These are phyloP conservation scores for Mortierella sp. DNA, from an alignment of 371 early-diverging fungal species.

Conservation along the genomic window DNA sequence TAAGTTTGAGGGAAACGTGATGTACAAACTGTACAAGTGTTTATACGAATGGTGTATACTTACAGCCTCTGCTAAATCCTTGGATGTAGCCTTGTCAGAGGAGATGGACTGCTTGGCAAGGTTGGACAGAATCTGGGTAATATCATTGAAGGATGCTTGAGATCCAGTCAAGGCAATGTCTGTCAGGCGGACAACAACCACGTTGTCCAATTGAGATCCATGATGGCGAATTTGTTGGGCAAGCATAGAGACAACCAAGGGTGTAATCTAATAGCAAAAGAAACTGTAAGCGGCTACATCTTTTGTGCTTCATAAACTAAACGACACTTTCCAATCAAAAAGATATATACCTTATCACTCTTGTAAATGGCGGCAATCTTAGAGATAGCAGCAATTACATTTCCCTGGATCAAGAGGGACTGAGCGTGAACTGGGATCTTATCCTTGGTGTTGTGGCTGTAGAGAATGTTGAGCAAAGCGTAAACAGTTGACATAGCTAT, in stretches of 20 bases:
- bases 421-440: slow-evolving; percentile 58
- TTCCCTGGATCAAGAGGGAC: slow-evolving; percentile 67
- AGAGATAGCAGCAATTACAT: slow-evolving; percentile 71
- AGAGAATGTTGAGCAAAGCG: slow-evolving; percentile 64
- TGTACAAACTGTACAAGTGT: no score
- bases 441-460: slow-evolving; percentile 54
- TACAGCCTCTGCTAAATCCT: slow-evolving; percentile 59
- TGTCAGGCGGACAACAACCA: slow-evolving; percentile 66
- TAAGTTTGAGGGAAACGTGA: background rate
- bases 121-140: slow-evolving; percentile 63
- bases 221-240: slow-evolving; percentile 67
- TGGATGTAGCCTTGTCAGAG: slow-evolving; percentile 62
- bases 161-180: slow-evolving; percentile 74
- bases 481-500: slow-evolving; percentile 68
- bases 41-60: slow-evolving; percentile 18
- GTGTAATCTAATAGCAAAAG: slow-evolving; percentile 59
- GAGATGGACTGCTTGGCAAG: slow-evolving; percentile 63
- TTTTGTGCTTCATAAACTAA: no score
- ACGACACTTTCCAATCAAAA: no score
- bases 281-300: background rate
- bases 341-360: slow-evolving; percentile 61
- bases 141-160: slow-evolving; percentile 63
- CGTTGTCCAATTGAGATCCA: slow-evolving; percentile 60
- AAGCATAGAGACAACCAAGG: slow-evolving; percentile 71
- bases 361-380: slow-evolving; percentile 72